Evolutionary conservation across 345 rosid species (phyloP), one percentile per base, ranked within the genome.

Genomic region (Heritiera littoralis): DNA sequence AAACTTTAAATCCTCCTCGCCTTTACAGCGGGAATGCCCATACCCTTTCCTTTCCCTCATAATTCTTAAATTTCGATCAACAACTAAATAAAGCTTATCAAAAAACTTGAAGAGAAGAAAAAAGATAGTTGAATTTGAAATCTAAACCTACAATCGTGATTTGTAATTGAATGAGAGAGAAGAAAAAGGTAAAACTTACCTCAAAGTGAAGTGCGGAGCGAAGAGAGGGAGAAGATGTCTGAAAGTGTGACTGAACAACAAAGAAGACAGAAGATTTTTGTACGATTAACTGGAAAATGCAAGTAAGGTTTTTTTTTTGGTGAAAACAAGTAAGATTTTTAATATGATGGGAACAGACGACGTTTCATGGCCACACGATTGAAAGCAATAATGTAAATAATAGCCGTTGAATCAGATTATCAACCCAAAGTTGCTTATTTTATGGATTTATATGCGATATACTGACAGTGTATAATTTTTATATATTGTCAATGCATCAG

Each of bases 311-410:
- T 40, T 40, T 4, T 23, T 23, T 23, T 23, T 23, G 28, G 28
- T 23, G 28, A 23, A 23, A 23, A 0, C 28, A 23, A 23, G 28
- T 23, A 23, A 23, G 28, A 23, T 23, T 0, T 23, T 23, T 23
- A 40, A 43, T 67, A 46, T n/a, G 66, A 20, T 1, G 43, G 43
- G 32, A 65, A 10, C 12, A 3, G 14, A 35, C 43, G 5, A 46
- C 35, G 48, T 72, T 64, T 77, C 15, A 48, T 1, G 5, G 60
- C 84, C 84, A 2, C 60, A 35, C 20, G 81, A 78, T 77, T 55
- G 28, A 30, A 63, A 23, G 18, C 60, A 35, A 12, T 46, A 32
- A 10, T 12, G 30, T 30, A 70, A 23, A 32, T 9, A 1, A 5
- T 7, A 60, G 49, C 77, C 77, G 74, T 77, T 55, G 28, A 23